Conservation (phyloP, 2,329 filamentous ascomycete species). For the Xylariales sp. region DNA sequence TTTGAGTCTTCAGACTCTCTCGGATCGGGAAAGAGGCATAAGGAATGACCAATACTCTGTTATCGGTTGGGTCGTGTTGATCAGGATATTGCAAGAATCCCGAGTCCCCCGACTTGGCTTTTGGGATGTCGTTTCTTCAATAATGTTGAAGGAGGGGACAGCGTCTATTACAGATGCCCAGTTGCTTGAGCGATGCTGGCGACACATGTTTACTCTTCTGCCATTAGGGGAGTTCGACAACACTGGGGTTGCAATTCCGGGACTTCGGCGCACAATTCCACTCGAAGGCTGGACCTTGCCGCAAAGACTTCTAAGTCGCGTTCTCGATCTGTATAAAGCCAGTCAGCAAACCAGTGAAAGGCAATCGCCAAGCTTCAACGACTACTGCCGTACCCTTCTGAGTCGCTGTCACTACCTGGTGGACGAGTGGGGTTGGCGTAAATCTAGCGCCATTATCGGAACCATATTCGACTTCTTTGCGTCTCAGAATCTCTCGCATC, state of each 20-base stretch:
- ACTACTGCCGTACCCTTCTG: slow-evolving; percentile 57
- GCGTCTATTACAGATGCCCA: slow-evolving; percentile 36
- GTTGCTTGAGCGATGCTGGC: slow-evolving; percentile 54
- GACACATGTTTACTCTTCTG: slow-evolving; percentile 54
- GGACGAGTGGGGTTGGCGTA: slow-evolving; percentile 62
- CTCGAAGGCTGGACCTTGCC: slow-evolving; percentile 59
- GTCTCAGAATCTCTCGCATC: slow-evolving; percentile 54
- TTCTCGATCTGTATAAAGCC: slow-evolving; percentile 55
- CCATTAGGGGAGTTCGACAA: slow-evolving; percentile 58
- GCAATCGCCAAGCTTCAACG: slow-evolving; percentile 60
- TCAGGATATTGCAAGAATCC: slow-evolving; percentile 47
- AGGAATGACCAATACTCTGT: slow-evolving; percentile 37
- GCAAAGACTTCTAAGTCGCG: slow-evolving; percentile 50
- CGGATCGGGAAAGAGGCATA: slow-evolving; percentile 48
- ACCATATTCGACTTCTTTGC: slow-evolving; percentile 66
- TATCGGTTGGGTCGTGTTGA: slow-evolving; percentile 56
- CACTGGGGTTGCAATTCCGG: slow-evolving; percentile 41
- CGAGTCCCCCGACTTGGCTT: slow-evolving; percentile 50
- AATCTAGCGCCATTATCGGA: slow-evolving; percentile 52
- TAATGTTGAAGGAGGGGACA: slow-evolving; percentile 31
- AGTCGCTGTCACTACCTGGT: slow-evolving; percentile 60
- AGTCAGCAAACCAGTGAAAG: slow-evolving; percentile 53
- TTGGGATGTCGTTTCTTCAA: slow-evolving; percentile 52
- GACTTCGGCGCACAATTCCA: slow-evolving; percentile 28
- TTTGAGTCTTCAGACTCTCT: slow-evolving; percentile 38